Percentiles rank a stretch among this genome's conserved stretches.
These are phyloP conservation scores for Phaeomoniella chlamydospora DNA, from an alignment of 2,329 filamentous ascomycete genomes.

Conservation along the genomic window DNA sequence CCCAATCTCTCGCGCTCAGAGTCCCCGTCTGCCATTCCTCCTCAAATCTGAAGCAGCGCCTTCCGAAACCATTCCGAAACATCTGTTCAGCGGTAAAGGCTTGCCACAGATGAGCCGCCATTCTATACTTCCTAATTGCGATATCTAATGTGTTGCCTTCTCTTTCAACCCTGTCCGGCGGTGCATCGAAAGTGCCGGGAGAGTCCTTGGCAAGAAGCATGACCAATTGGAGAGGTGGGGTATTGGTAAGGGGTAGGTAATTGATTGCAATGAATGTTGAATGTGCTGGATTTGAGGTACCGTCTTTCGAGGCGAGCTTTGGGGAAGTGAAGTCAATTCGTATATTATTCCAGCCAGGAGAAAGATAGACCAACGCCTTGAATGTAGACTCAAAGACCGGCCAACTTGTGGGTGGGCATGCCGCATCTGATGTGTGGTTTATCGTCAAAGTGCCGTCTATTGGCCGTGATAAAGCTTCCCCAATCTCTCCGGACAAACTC, in stretches of 20 bases:
- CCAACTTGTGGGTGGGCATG: conserved; percentile 61
- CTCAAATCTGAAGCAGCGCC: conserved; percentile 78
- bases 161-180: conserved; percentile 56
- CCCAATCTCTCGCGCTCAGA: conserved; percentile 59
- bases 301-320: conserved; percentile 56
- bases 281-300: conserved; percentile 54
- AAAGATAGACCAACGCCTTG: conserved; percentile 81
- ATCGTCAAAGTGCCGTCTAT: conserved; percentile 70
- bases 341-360: conserved; percentile 76
- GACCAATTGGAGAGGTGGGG: conserved; percentile 77
- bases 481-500: conserved; percentile 67
- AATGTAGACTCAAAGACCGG: conserved; percentile 81
- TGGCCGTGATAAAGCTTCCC: conserved; percentile 51
- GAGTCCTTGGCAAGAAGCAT: conserved; percentile 84
- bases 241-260: conserved; percentile 64
- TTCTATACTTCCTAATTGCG: conserved; percentile 80
- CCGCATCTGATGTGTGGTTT: conserved; percentile 59
- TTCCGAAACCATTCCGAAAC: conserved; percentile 74
- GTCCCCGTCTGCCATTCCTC: conserved; percentile 88
- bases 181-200: conserved; percentile 67
- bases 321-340: conserved; percentile 79
- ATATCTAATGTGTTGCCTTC: conserved; percentile 72
- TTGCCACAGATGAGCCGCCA: conserved; percentile 94
- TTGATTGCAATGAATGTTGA: conserved; percentile 70
- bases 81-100: conserved; percentile 95